A percentile compares a stretch with the other conserved stretches of the same genome.
phyloP scores from a whole-genome alignment of 1,284 basidiomycete species.

The Mycena citricolor region DNA sequence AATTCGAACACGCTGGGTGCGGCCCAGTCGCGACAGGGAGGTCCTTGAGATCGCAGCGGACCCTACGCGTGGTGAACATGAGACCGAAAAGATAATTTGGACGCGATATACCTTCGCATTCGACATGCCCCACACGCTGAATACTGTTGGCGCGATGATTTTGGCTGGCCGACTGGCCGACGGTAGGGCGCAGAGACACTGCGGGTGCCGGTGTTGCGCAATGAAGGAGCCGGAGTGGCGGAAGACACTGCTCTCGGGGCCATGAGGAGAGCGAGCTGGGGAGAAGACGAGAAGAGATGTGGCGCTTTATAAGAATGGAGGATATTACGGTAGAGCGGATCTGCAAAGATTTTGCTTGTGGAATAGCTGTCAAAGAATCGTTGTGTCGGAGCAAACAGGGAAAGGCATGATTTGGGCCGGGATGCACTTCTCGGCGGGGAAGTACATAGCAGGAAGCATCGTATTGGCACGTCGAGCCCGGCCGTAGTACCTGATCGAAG shows the following conservation, averaged over 20 bases:
- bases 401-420: slow-evolving; percentile 3
- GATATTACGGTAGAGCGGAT: slow-evolving; percentile 16
- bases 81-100: slow-evolving; percentile 5
- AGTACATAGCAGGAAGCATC: slow-evolving; percentile 10
- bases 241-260: slow-evolving; percentile 46
- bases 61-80: slow-evolving; percentile 42
- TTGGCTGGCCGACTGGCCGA: slow-evolving; percentile 58
- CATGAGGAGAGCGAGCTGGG: slow-evolving; percentile 36
- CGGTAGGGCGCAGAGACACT: slow-evolving; percentile 45
- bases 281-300: slow-evolving; percentile 24
- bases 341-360: slow-evolving; percentile 19
- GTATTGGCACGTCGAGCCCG: no score
- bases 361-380: slow-evolving; percentile 17
- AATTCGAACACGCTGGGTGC: slow-evolving; percentile 78
- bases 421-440: slow-evolving; percentile 11
- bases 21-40: slow-evolving; percentile 51
- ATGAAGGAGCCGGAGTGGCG: slow-evolving; percentile 32
- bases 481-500: slow-evolving; percentile 16
- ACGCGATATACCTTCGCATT: slow-evolving; percentile 63
- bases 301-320: slow-evolving; percentile 31
- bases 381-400: no score
- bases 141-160: slow-evolving; percentile 78
- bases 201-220: slow-evolving; percentile 35
- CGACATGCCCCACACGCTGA: slow-evolving; percentile 89
- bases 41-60: slow-evolving; percentile 81